These are phyloP conservation scores for Dillenia suffruticosa DNA, from an alignment of 164 flowering plant genomes.

Conservation along the genomic window DNA sequence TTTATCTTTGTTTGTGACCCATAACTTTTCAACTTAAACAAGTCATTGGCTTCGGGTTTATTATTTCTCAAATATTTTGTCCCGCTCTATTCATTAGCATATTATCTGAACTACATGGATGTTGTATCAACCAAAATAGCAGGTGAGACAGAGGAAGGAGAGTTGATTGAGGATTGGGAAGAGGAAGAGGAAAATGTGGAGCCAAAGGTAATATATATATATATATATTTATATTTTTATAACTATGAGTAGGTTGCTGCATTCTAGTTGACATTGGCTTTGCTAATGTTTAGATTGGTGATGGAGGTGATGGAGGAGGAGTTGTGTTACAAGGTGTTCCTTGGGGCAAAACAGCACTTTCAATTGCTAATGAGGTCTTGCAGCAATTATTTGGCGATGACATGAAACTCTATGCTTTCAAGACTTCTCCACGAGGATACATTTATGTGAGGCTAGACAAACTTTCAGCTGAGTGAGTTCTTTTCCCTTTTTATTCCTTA, in stretches of 20 bases:
- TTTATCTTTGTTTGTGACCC: too few species aligned
- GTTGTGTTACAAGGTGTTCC: conserved; percentile 60
- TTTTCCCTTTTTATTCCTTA: background rate
- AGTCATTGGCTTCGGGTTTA: too few species aligned
- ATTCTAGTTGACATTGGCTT: conserved; percentile 4
- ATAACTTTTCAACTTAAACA: too few species aligned
- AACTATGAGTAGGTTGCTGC: background rate
- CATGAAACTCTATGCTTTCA: conserved; percentile 62
- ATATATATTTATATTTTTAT: background rate
- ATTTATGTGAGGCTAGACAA: conserved; percentile 83
- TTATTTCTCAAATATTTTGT: too few species aligned
- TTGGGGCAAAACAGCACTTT: conserved; percentile 72
- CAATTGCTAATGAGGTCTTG: conserved; percentile 60
- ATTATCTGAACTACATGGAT: background rate
- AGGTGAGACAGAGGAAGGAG: conserved; percentile 41
- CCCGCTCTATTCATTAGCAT: too few species aligned
- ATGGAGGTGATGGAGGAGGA: conserved; percentile 99
- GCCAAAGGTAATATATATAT: conserved; percentile 38
- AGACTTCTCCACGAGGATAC: conserved; percentile 75
- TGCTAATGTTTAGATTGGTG: conserved; percentile 60
- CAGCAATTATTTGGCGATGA: conserved; percentile 48
- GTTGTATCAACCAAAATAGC: conserved; percentile 8
- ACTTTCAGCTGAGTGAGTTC: conserved; percentile 57
- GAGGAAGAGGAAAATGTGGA: conserved; percentile 77
- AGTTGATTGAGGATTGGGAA: conserved; percentile 56